These are phyloP conservation scores for Pontederia crassipes DNA, from an alignment of 176 grass and related monocot species.

Conservation along the genomic window DNA sequence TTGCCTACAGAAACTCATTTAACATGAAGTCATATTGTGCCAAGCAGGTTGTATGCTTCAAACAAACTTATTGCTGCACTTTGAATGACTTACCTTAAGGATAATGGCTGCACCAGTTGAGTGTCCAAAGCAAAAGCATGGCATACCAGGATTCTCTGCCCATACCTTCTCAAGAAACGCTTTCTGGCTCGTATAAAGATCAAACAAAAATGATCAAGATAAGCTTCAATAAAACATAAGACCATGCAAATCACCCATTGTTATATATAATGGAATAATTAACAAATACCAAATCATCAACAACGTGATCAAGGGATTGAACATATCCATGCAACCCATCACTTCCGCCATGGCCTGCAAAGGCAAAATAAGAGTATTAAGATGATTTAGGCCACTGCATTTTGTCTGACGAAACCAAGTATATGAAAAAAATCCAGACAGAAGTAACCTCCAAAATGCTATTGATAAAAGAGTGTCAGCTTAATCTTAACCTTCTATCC, in stretches of 20 bases:
- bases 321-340: slow-evolving; percentile 90
- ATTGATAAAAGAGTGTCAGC: too few relatives aligned
- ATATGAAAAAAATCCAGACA: too few relatives aligned
- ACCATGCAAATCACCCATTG: background rate
- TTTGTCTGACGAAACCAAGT: too few relatives aligned
- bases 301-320: slow-evolving; percentile 74
- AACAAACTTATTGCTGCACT: background rate
- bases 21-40: background rate
- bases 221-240: background rate
- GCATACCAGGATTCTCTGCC: slow-evolving; percentile 50
- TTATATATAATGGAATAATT: too few relatives aligned
- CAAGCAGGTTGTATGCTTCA: background rate
- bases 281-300: slow-evolving; percentile 59
- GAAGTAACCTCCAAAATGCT: too few relatives aligned
- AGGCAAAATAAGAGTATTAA: background rate
- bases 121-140: slow-evolving; percentile 86
- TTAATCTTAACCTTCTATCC: too few relatives aligned
- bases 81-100: slow-evolving; percentile 42
- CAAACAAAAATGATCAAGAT: background rate
- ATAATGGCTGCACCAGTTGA: slow-evolving; percentile 84
- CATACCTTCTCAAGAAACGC: slow-evolving; percentile 60
- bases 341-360: slow-evolving; percentile 76
- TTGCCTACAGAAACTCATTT: slow-evolving; percentile 33
- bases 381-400: too few relatives aligned
- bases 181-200: slow-evolving; percentile 42